Percentiles rank a stretch among this genome's conserved stretches.
These are phyloP conservation scores for Aspergillus incahuasiensis DNA, from an alignment of 495 filamentous ascomycete genomes.

Conservation along the genomic window DNA sequence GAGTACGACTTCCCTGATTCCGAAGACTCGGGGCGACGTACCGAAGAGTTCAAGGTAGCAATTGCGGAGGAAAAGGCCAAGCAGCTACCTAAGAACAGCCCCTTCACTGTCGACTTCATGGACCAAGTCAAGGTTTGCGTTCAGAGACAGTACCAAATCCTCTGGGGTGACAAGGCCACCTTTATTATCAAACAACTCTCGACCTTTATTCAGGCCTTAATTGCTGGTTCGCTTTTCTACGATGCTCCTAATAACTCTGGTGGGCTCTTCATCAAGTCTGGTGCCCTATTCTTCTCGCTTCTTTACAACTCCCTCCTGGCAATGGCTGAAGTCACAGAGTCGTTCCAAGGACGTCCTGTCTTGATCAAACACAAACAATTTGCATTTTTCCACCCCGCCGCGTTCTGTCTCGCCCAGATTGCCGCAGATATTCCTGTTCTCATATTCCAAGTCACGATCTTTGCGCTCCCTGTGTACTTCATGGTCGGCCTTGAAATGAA, in stretches of 20 bases:
- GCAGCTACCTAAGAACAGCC: constrained; percentile 36
- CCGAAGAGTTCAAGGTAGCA: constrained; percentile 45
- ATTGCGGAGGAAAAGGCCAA: constrained; percentile 44
- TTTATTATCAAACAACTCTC: constrained; percentile 56
- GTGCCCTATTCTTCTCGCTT: constrained; percentile 65
- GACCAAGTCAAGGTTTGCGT: constrained; percentile 55
- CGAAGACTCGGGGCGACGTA: constrained; percentile 37
- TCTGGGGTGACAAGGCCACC: constrained; percentile 57
- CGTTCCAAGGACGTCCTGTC: constrained; percentile 65
- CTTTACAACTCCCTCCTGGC: constrained; percentile 71
- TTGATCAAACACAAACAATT: constrained; percentile 73
- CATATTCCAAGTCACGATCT: constrained; percentile 59
- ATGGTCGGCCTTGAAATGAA: constrained; percentile 53
- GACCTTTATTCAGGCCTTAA: constrained; percentile 35
- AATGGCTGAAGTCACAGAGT: constrained; percentile 65
- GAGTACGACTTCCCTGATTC: constrained; percentile 50
- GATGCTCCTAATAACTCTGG: constrained; percentile 31
- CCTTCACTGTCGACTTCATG: constrained; percentile 54
- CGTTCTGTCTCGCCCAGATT: constrained; percentile 66
- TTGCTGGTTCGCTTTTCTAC: constrained; percentile 42
- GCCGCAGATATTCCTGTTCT: constrained; percentile 65
- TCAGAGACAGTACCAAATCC: constrained; percentile 51
- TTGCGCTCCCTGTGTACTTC: constrained; percentile 69
- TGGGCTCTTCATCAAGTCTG: constrained; percentile 50
- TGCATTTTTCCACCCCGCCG: constrained; percentile 70